Percentiles rank a stretch among this genome's conserved stretches.
These are phyloP conservation scores for Ganoderma meredithae DNA, from an alignment of 1,284 basidiomycete genomes.

Conservation along the genomic window DNA sequence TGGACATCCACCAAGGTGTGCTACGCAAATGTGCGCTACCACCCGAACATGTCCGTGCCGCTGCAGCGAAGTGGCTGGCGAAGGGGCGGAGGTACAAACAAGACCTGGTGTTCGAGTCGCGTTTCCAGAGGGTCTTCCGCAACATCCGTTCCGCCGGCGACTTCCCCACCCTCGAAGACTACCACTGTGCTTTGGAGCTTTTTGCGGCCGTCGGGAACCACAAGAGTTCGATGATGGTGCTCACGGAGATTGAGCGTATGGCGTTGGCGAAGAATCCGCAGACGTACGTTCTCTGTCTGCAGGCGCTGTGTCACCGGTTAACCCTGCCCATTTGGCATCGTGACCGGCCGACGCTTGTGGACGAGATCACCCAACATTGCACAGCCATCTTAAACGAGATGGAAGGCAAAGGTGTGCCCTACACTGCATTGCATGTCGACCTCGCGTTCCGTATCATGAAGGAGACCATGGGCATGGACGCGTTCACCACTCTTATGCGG, in stretches of 20 bases:
- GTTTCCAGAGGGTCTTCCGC: slow-evolving; percentile 68
- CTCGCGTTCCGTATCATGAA: slow-evolving; percentile 71
- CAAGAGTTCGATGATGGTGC: slow-evolving; percentile 61
- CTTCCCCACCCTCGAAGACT: slow-evolving; percentile 66
- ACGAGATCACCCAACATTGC: slow-evolving; percentile 54
- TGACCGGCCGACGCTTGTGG: slow-evolving; percentile 44
- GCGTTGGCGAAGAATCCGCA: slow-evolving; percentile 55
- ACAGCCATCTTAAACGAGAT: slow-evolving; percentile 65
- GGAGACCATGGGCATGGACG: slow-evolving; percentile 60
- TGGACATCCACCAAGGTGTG: slow-evolving; percentile 70
- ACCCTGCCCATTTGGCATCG: slow-evolving; percentile 57
- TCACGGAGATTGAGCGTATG: slow-evolving; percentile 59
- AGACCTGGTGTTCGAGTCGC: slow-evolving; percentile 63
- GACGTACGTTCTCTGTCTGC: slow-evolving; percentile 70
- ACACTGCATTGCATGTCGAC: slow-evolving; percentile 68
- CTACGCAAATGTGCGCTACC: slow-evolving; percentile 68
- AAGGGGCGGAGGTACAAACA: slow-evolving; percentile 40
- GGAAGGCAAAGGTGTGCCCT: slow-evolving; percentile 52
- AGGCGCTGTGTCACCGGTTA: slow-evolving; percentile 71
- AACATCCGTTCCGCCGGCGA: slow-evolving; percentile 67
- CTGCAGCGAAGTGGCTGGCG: slow-evolving; percentile 48
- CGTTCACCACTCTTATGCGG: slow-evolving; percentile 65
- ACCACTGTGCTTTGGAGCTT: slow-evolving; percentile 74
- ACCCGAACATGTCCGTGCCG: slow-evolving; percentile 51
- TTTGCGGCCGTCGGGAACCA: slow-evolving; percentile 77